phyloP scores from a whole-genome alignment of 208 protist species.

The Phytomonas francai region DNA sequence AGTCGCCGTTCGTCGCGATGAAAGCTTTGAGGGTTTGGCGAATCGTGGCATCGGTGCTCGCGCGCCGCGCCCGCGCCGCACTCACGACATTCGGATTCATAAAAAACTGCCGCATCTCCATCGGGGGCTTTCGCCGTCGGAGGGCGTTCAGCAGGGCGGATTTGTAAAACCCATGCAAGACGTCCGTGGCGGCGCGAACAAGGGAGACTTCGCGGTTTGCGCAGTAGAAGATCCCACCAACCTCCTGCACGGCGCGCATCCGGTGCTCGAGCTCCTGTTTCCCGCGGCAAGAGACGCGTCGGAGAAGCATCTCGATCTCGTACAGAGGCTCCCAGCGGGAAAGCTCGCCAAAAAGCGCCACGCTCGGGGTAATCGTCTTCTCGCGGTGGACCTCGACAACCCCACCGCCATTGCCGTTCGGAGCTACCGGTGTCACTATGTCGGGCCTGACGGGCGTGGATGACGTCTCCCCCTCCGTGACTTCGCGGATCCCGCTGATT shows the following conservation, averaged over 20 bases:
- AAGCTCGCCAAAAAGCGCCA: slow-evolving; percentile 39
- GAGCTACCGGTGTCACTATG: not conserved
- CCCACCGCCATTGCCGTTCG: not conserved
- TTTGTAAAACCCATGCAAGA: slow-evolving; percentile 76
- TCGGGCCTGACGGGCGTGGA: not conserved
- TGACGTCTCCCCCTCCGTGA: not conserved
- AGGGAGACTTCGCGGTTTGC: slow-evolving; percentile 67
- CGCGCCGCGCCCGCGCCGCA: slow-evolving; percentile 48
- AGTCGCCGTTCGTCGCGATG: slow-evolving; percentile 56
- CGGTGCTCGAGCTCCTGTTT: slow-evolving; percentile 51
- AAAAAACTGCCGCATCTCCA: slow-evolving; percentile 60
- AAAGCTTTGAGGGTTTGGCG: slow-evolving; percentile 60
- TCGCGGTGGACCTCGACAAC: not conserved
- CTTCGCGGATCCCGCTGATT: slow-evolving; percentile 52
- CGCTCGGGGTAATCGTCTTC: not conserved
- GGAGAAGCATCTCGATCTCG: slow-evolving; percentile 57
- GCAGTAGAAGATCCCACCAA: slow-evolving; percentile 78
- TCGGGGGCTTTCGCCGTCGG: slow-evolving; percentile 43
- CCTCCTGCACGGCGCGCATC: slow-evolving; percentile 42
- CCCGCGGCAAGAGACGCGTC: slow-evolving; percentile 40
- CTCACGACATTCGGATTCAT: slow-evolving; percentile 50
- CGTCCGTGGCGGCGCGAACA: slow-evolving; percentile 67
- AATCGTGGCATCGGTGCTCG: slow-evolving; percentile 54
- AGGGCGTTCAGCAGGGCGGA: slow-evolving; percentile 75
- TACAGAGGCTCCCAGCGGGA: slow-evolving; percentile 70